Percentiles rank a stretch among this genome's conserved stretches.
phyloP scores from a whole-genome alignment of 768 basidiomycete genomes.

The Termitomyces heimii region DNA sequence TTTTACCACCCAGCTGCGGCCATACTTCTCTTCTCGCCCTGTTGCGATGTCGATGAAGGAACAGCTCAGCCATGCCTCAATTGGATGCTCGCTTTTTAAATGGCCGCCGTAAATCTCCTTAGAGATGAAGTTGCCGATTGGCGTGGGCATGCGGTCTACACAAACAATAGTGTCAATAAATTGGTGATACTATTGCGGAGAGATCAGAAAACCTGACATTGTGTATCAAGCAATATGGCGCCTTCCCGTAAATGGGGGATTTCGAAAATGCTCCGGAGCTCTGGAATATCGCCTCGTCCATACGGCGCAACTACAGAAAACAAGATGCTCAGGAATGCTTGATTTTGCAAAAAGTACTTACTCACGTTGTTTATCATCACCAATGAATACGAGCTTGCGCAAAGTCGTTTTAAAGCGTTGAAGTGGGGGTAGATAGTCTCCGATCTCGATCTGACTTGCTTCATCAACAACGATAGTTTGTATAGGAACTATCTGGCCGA shows the following conservation, averaged over 20 bases:
- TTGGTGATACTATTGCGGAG: neutral
- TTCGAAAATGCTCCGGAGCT: constrained; percentile 59
- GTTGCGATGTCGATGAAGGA: constrained; percentile 48
- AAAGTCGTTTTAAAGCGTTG: constrained; percentile 26
- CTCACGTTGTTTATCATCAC: constrained; percentile 48
- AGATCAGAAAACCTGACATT: constrained; percentile 39
- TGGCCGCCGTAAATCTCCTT: constrained; percentile 46
- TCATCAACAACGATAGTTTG: constrained; percentile 44
- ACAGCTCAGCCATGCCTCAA: constrained; percentile 34
- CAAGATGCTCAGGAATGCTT: neutral
- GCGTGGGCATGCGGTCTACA: constrained; percentile 57
- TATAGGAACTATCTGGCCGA: constrained; percentile 26
- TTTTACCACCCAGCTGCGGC: constrained; percentile 32
- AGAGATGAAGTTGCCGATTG: constrained; percentile 60
- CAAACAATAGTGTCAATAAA: neutral
- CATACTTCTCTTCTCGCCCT: constrained; percentile 24
- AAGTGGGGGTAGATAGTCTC: constrained; percentile 37
- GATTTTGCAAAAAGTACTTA: constrained; percentile 16
- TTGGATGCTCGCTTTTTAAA: constrained; percentile 40
- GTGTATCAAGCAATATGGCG: constrained; percentile 49
- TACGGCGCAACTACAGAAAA: constrained; percentile 52
- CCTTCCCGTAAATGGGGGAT: constrained; percentile 36
- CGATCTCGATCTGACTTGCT: constrained; percentile 50
- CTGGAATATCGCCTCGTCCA: constrained; percentile 46
- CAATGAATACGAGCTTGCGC: constrained; percentile 43